Conservation (phyloP, 169 alveolate genomes). For the Perkinsus olseni region DNA sequence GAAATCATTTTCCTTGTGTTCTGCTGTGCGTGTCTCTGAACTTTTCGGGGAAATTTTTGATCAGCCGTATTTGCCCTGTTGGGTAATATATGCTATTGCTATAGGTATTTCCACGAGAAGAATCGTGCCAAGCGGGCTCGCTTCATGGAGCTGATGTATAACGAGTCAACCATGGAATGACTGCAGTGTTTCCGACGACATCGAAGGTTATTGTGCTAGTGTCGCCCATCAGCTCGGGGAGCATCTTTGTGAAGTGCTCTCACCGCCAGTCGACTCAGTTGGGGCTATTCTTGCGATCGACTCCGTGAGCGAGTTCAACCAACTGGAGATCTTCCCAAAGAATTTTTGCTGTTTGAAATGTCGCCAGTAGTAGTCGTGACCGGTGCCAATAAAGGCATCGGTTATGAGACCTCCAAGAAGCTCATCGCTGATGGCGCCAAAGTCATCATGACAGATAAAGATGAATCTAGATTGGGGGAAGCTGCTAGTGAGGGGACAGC, state of each 20-base stretch:
- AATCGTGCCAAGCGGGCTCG: neutral
- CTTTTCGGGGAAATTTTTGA: neutral
- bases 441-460: neutral
- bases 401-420: neutral
- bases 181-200: too few relatives aligned
- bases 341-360: too few relatives aligned
- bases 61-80: neutral
- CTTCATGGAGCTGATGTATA: neutral
- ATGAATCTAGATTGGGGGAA: neutral
- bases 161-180: neutral
- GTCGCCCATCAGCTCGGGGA: too few relatives aligned
- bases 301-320: too few relatives aligned
- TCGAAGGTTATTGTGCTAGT: too few relatives aligned
- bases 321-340: too few relatives aligned
- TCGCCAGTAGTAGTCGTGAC: neutral
- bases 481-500: neutral
- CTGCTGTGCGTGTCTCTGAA: neutral
- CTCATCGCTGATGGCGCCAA: neutral
- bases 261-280: too few relatives aligned
- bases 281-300: too few relatives aligned
- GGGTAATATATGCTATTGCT: neutral
- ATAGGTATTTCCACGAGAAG: neutral
- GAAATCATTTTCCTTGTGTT: too few relatives aligned
- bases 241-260: too few relatives aligned
- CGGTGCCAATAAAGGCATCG: neutral